Conservation (phyloP, 768 basidiomycete genomes). For the Boletus huronensis region DNA sequence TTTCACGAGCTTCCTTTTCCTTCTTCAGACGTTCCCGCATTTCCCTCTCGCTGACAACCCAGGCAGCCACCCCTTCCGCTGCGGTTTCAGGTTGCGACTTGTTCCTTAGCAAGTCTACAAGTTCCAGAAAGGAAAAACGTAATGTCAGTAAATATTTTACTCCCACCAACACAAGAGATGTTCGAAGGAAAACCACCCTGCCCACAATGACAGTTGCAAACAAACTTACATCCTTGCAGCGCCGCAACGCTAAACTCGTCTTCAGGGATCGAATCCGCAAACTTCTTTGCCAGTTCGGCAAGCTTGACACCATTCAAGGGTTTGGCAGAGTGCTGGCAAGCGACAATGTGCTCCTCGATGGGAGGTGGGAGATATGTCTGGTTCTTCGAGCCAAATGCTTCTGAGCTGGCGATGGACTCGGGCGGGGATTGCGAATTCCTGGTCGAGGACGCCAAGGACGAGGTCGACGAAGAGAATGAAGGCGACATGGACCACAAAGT, state of each 20-base stretch:
- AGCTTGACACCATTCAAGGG: slow-evolving; percentile 65
- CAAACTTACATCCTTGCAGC: slow-evolving; percentile 80
- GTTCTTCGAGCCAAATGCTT: slow-evolving; percentile 51
- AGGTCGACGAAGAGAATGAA: slow-evolving; percentile 41
- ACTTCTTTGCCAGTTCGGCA: slow-evolving; percentile 66
- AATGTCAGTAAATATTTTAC: slow-evolving; percentile 27
- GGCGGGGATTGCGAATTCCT: slow-evolving; percentile 27
- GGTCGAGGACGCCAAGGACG: slow-evolving; percentile 35
- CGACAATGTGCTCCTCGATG: slow-evolving; percentile 53
- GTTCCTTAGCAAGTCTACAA: slow-evolving; percentile 72
- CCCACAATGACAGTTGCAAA: slow-evolving; percentile 14
- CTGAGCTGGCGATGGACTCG: slow-evolving; percentile 13
- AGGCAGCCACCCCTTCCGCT: slow-evolving; percentile 59
- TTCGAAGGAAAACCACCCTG: not conserved
- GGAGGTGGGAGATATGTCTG: slow-evolving; percentile 64
- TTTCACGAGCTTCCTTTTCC: slow-evolving; percentile 70
- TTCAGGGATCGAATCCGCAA: slow-evolving; percentile 80
- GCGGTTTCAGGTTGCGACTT: slow-evolving; percentile 80
- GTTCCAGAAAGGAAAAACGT: not conserved
- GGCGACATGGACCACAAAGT: slow-evolving; percentile 44
- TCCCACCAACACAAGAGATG: slow-evolving; percentile 18
- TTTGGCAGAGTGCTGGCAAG: slow-evolving; percentile 58
- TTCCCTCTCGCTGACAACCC: slow-evolving; percentile 74
- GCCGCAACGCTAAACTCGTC: slow-evolving; percentile 88
- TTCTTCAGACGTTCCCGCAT: slow-evolving; percentile 68